Evolutionary conservation across 2,329 filamentous ascomycete species (phyloP), one percentile per base, ranked within the genome.

Genomic region (Colletotrichum coccodes): DNA sequence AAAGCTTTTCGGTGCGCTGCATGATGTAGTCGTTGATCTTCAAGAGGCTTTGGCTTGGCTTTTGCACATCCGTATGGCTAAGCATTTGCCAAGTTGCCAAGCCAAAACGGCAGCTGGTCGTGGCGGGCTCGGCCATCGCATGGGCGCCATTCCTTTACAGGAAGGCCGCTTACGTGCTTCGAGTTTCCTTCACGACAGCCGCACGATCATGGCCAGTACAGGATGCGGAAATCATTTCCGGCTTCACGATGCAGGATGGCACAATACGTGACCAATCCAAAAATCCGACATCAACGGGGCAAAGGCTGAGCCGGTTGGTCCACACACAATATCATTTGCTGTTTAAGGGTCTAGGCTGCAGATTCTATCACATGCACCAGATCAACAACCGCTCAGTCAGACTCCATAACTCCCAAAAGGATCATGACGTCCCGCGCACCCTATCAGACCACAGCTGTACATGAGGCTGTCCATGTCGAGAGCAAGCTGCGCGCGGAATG

Each of bases 41-140:
- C 26, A 7, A 18, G 53, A 58, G 60, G 18, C 60, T 59, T 53
- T 32, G 38, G 21, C 60, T 64, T 64, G 53, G 40, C 60, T 36
- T 18, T 59, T 26, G 1, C 14, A 21, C 36, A 2, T 23, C 46
- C 16, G 9, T n/a, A 38, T 7, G 26, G 11, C 23, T 30, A 54
- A 64, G 60, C 65, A 54, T 59, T 64, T 16, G 60, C 65, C 65
- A 64, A 68, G 61, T 59, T 59, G 60, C 65, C 60, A 54, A 65
- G 60, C 30, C 11, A 52, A 28, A 56, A 1, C 23, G 60, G 47
- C 53, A 65, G 32, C 47, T 49, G 21, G 38, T 3, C 14, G 54
- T 42, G 52, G 23, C 23, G 32, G 47, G 47, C 11, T 14, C 14
- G 16, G 9, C n/a, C 23, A 26, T 36, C 28, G 42, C 49, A 34